Percentiles rank a stretch among this genome's conserved stretches.
phyloP scores from a whole-genome alignment of 306 rosid genomes.

The Medicago ruthenica region DNA sequence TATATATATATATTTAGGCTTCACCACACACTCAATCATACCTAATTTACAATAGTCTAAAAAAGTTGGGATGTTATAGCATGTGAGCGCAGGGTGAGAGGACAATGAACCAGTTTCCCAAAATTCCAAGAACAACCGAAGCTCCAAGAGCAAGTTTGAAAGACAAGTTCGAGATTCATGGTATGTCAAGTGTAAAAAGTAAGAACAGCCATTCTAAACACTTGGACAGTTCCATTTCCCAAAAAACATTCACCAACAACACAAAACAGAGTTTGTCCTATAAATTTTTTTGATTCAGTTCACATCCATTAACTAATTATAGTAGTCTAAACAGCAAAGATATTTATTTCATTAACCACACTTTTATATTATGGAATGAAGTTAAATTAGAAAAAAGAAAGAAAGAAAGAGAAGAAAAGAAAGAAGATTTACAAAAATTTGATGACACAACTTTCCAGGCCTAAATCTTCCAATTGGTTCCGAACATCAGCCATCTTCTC shows the following conservation, averaged over 20 bases:
- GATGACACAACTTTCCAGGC: slow-evolving; percentile 12
- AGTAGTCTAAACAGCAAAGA: not conserved
- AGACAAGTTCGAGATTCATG: no score
- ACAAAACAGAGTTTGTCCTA: not conserved
- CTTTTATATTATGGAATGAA: not conserved
- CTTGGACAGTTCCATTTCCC: no score
- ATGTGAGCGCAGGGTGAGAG: not conserved
- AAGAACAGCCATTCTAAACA: no score
- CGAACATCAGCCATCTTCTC: slow-evolving; percentile 25
- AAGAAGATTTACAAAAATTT: slow-evolving; percentile 3
- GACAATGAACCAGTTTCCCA: not conserved
- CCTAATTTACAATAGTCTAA: not conserved
- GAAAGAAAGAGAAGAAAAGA: not conserved
- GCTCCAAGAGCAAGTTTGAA: no score
- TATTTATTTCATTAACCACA: not conserved
- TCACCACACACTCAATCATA: not conserved
- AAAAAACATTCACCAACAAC: no score
- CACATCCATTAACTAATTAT: not conserved
- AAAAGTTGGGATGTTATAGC: not conserved
- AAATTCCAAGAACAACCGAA: no score
- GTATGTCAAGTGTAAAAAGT: no score
- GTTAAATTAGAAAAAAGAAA: not conserved
- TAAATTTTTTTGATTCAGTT: not conserved
- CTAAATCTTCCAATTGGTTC: not conserved
- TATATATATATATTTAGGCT: not conserved